Base-by-base conservation (phyloP, 139 green algal species). In the Coelastrella sp. region DNA sequence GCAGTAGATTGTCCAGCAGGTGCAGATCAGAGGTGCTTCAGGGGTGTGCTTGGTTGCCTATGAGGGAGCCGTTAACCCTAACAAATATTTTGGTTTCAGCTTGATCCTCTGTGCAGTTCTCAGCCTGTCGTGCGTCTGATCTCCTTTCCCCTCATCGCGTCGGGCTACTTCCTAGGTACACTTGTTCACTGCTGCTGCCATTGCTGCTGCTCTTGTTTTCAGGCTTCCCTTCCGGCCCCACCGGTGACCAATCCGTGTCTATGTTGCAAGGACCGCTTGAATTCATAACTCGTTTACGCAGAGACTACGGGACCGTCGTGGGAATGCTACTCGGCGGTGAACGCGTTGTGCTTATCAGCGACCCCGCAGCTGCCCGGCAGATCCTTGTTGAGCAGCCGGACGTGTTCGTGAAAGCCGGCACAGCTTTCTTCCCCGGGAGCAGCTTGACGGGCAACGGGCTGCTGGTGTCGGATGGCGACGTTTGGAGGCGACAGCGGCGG, bases 341-440 rank as follows among this genome's bases (percentile, higher is more conserved):
- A 88, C 84, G 86, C 21, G 94, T 96, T 15, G 91, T 98, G 43
- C 77, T 98, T 13, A 87, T 98, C 3, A 81, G 74, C 30, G 89
- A 94, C 27, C 84, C 89, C 0, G 71, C 71, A 0, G 69, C 87
- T 2, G 34, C 66, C 1, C 34, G 34, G 30, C 75, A 82, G 53
- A 60, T 82, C 7, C 57, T 92, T 41, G 27, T 89, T 19, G 85
- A 88, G 0, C n/a, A 82, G 45, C 59, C 89, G 5, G 68, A 86
- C 4, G 81, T 89, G 50, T 82, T 82, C 41, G 75, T 82, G 51
- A 82, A 82, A 53, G 81, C 93, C 19, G 96, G 96, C 27, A 98
- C 96, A 19, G 96, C 95, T 0, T 98, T 98, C 80, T 98, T 98
- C 81, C 96, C 96, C 0, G 93, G 93, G 37, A 93, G 86, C 85